Evolutionary conservation across 495 filamentous ascomycete genomes (phyloP).

Genomic region (Daldinia vernicosa): DNA sequence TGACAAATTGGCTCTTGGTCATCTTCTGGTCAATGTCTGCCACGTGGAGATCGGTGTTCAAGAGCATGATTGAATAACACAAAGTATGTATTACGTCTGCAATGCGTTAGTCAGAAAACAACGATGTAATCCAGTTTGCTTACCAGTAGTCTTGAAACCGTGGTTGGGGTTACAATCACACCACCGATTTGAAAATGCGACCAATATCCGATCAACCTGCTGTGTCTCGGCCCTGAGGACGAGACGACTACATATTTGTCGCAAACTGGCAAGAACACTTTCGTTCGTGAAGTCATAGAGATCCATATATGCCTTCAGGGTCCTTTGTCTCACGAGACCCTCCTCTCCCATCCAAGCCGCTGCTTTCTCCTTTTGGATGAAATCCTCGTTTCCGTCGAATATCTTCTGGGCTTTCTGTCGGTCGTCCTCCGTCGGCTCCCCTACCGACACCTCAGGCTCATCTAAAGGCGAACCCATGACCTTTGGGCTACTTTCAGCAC

Average conservation of each 20-base stretch:
- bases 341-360: constrained; percentile 90
- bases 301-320: constrained; percentile 87
- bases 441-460: constrained; percentile 57
- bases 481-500: constrained; percentile 41
- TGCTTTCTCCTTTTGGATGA: constrained; percentile 77
- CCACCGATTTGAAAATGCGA: constrained; percentile 87
- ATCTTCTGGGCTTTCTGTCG: constrained; percentile 80
- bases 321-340: constrained; percentile 69
- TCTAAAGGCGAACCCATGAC: constrained; percentile 54
- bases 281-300: constrained; percentile 85
- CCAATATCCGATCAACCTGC: constrained; percentile 93
- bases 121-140: constrained; percentile 35
- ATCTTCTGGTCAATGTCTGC: constrained; percentile 96
- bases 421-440: constrained; percentile 70
- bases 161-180: constrained; percentile 94
- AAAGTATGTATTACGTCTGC: constrained; percentile 96
- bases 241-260: constrained; percentile 82
- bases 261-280: constrained; percentile 81
- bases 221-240: constrained; percentile 92
- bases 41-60: constrained; percentile 96
- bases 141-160: constrained; percentile 90
- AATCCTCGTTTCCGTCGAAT: constrained; percentile 84
- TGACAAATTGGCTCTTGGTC: constrained; percentile 91
- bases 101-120: constrained; percentile 19
- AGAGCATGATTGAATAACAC: constrained; percentile 90